phyloP scores from a whole-genome alignment of 2,329 filamentous ascomycete species.

The Aspergillus niger region DNA sequence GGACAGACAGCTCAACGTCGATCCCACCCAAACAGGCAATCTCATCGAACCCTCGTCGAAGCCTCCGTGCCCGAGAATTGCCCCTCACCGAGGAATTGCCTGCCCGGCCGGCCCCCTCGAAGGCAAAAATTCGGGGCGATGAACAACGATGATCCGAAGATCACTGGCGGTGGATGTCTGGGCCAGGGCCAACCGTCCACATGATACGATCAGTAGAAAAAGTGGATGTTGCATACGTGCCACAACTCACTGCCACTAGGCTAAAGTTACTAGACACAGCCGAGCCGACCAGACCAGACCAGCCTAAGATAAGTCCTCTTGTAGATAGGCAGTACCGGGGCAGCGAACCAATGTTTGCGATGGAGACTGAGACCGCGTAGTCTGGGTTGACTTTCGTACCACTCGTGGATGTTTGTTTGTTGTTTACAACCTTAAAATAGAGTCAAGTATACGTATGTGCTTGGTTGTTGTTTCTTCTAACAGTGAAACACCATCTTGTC shows the following conservation, averaged over 20 bases:
- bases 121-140: not conserved
- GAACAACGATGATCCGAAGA: not conserved
- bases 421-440: not conserved
- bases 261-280: not conserved
- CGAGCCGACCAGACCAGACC: not conserved
- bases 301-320: not conserved
- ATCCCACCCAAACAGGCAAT: slow-evolving; percentile 13
- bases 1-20: not conserved
- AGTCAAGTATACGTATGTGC: not conserved
- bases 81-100: not conserved
- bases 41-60: slow-evolving; percentile 11
- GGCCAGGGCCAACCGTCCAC: not conserved
- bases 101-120: not conserved
- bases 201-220: not conserved
- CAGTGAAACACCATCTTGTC: no score
- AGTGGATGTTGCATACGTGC: not conserved
- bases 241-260: not conserved
- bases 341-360: not conserved
- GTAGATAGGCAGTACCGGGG: not conserved
- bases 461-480: not conserved
- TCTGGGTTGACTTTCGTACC: no score
- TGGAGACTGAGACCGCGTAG: not conserved
- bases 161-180: slow-evolving; percentile 2
- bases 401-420: not conserved
- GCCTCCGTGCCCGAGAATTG: not conserved